Percentiles rank a stretch among this genome's conserved stretches.
These are phyloP conservation scores for Bombardia bombarda DNA, from an alignment of 495 filamentous ascomycete species.

Conservation along the genomic window DNA sequence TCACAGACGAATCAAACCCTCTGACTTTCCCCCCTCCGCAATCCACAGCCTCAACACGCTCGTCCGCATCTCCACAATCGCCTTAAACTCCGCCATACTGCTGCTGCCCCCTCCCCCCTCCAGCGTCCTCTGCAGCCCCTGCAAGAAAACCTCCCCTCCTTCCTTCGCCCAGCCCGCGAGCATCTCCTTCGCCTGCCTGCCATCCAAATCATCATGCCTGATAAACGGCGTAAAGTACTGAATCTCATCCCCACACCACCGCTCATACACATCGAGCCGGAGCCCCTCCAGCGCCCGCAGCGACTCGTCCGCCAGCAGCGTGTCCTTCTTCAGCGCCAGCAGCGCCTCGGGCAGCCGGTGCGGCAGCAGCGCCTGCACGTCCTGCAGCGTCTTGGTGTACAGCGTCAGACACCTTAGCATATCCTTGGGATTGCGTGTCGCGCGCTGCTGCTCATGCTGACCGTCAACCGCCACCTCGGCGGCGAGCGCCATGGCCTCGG, in stretches of 20 bases:
- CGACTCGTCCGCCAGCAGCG: conserved; percentile 61
- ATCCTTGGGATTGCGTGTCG: conserved; percentile 30
- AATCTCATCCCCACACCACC: conserved; percentile 79
- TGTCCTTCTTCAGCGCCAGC: conserved; percentile 55
- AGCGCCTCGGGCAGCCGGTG: conserved; percentile 64
- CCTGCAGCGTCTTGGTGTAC: conserved; percentile 68
- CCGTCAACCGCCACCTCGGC: conserved; percentile 37
- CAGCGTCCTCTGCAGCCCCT: conserved; percentile 50
- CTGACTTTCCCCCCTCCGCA: conserved; percentile 40
- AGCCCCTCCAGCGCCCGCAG: conserved; percentile 59
- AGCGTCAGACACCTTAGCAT: conserved; percentile 58
- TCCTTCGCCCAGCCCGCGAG: conserved; percentile 67
- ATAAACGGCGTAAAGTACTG: conserved; percentile 85
- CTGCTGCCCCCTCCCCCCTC: too few relatives aligned
- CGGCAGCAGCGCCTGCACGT: conserved; percentile 68
- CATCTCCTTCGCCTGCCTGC: conserved; percentile 52
- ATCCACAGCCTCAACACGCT: conserved; percentile 72
- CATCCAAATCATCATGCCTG: conserved; percentile 70
- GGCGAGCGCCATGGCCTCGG: conserved; percentile 54
- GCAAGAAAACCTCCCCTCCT: conserved; percentile 56
- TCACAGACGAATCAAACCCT: conserved; percentile 49
- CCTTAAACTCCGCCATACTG: conserved; percentile 56
- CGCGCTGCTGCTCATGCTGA: conserved; percentile 2
- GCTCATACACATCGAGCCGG: conserved; percentile 70
- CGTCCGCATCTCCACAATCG: conserved; percentile 59